Evolutionary conservation across 345 rosid genomes (phyloP), one percentile per base, ranked within the genome.

Genomic region (Bruguiera parviflora): DNA sequence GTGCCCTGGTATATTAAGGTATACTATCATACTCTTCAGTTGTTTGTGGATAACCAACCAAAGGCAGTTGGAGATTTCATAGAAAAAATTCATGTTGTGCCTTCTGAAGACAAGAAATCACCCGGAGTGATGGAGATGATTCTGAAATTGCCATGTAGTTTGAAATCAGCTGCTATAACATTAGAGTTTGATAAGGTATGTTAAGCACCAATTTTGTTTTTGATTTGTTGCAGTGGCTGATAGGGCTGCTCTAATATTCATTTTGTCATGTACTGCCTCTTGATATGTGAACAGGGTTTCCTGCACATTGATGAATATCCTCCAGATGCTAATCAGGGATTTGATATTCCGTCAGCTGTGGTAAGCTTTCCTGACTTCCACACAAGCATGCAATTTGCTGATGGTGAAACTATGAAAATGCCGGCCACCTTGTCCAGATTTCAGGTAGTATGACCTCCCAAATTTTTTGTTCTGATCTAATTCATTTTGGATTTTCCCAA

Each of bases 261-360:
- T 63, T 60, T 70, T 72, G 75, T 83, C 58, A 77, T 66, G 53
- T 39, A 51, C 73, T 69, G 46, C 71, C 71, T 46, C 5, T 56
- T 68, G 43, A 19, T 77, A 66, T 64, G 8, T 72, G 51, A 62
- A 66, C 77, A 92, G 96, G 98, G 99, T 18, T 95, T 92, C 79
- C 79, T 95, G 62, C 98, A 89, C 79, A 87, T 92, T 53, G 96
- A 90, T 83, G 98, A 92, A 68, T 96, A 96, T 79, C 96, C 96
- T 65, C 98, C 99, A 8, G 98, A 92, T 87, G 99, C 98, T 73
- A 92, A 92, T 79, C 98, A 92, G 84, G 97, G 99, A 73, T 92
- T 85, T 62, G 97, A 96, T 77, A 92, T 96, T 72, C 98, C 98
- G 53, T 89, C 98, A n/a, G 98, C 99, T 59, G 74, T 84, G 43